Percentiles rank a stretch among this genome's conserved stretches.
Conservation (phyloP, 495 filamentous ascomycete genomes). For the Articulospora tetracladia region DNA sequence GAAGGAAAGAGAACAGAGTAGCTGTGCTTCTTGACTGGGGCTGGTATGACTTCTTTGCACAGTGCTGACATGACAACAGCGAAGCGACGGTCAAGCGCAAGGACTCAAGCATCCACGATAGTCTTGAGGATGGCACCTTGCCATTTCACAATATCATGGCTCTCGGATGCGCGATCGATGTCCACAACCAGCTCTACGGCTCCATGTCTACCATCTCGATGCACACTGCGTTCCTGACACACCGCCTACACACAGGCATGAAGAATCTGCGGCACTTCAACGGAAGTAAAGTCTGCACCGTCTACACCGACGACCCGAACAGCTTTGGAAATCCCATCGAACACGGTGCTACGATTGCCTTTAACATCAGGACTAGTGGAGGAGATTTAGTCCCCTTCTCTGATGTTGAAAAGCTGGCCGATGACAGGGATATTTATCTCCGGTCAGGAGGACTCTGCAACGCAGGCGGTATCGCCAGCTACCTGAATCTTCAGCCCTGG, state of each 20-base stretch:
- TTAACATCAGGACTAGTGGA: conserved; percentile 55
- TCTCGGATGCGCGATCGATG: conserved; percentile 63
- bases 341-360: conserved; percentile 70
- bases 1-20: too few species aligned
- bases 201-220: conserved; percentile 57
- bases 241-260: conserved; percentile 48
- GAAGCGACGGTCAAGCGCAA: conserved; percentile 63
- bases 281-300: conserved; percentile 47
- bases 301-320: conserved; percentile 53
- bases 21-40: too few species aligned
- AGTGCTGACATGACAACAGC: conserved; percentile 24
- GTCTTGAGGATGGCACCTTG: conserved; percentile 73
- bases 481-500: conserved; percentile 43
- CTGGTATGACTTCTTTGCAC: too few species aligned
- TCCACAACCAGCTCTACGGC: conserved; percentile 58
- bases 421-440: conserved; percentile 59
- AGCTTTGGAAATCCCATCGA: conserved; percentile 51
- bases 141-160: conserved; percentile 77
- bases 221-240: conserved; percentile 56
- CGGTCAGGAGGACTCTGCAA: conserved; percentile 67
- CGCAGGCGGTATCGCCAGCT: conserved; percentile 47
- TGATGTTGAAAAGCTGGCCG: conserved; percentile 60
- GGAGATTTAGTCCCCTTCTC: conserved; percentile 55
- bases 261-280: conserved; percentile 54
- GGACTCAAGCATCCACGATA: conserved; percentile 51